phyloP scores from a whole-genome alignment of 2,329 filamentous ascomycete genomes.

The Aspergillus sp. region DNA sequence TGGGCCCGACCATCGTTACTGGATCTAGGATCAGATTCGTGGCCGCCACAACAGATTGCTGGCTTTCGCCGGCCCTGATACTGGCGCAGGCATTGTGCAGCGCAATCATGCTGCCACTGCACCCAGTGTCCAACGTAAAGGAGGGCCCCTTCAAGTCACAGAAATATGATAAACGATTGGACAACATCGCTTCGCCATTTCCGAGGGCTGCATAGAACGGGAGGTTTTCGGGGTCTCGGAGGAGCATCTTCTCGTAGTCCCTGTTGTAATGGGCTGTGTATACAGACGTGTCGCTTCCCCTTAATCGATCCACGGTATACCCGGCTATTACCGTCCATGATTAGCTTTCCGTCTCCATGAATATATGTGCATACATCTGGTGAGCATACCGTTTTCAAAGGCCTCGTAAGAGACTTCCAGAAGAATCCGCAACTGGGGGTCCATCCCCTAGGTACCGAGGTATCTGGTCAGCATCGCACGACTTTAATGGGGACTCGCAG shows the following conservation, averaged over 20 bases:
- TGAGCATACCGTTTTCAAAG: background rate
- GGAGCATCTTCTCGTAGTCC: too few species aligned
- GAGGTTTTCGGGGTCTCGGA: too few species aligned
- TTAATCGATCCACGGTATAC: too few species aligned
- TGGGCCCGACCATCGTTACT: slow-evolving; percentile 23
- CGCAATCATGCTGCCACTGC: slow-evolving; percentile 40
- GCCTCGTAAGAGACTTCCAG: slow-evolving; percentile 27
- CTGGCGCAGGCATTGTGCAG: slow-evolving; percentile 39
- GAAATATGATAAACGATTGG: slow-evolving; percentile 33
- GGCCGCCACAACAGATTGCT: slow-evolving; percentile 22
- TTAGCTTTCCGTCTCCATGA: background rate
- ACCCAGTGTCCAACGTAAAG: slow-evolving; percentile 36
- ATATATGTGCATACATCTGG: too few species aligned
- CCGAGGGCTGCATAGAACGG: slow-evolving; percentile 13
- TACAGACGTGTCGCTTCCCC: too few species aligned
- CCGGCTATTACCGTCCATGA: slow-evolving; percentile 12
- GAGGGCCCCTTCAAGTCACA: slow-evolving; percentile 35
- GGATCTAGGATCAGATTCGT: slow-evolving; percentile 23
- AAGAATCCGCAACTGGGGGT: slow-evolving; percentile 27
- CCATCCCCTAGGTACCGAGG: slow-evolving; percentile 18
- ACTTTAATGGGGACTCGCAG: too few species aligned
- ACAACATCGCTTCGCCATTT: slow-evolving; percentile 9
- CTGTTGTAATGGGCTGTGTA: too few species aligned
- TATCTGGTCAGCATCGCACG: too few species aligned
- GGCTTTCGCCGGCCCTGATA: slow-evolving; percentile 21